A percentile compares a stretch with the other conserved stretches of the same genome.
These are phyloP conservation scores for Albizia julibrissin DNA, from an alignment of 306 rosid genomes.

Conservation along the genomic window DNA sequence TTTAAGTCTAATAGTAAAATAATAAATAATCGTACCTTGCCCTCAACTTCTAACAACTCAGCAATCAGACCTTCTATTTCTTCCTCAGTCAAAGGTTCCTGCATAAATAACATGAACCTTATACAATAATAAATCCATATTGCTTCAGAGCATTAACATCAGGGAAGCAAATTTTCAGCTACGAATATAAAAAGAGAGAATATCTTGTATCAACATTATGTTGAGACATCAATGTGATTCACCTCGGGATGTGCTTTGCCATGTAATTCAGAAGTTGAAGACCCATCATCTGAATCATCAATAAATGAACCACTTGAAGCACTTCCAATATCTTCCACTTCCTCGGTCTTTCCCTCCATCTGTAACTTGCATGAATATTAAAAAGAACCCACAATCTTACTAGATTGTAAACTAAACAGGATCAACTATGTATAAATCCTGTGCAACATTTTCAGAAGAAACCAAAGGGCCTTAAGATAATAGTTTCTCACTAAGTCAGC, in stretches of 20 bases:
- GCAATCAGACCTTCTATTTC: conserved; percentile 78
- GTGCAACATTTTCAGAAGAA: neutral
- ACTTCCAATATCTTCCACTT: conserved; percentile 60
- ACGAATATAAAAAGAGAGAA: neutral
- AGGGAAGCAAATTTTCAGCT: conserved; percentile 16
- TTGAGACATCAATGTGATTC: conserved; percentile 26
- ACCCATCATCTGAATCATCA: conserved; percentile 68
- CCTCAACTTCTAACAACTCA: conserved; percentile 91
- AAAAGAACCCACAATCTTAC: conserved; percentile 20
- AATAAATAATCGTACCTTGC: conserved; percentile 67
- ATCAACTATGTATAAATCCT: neutral
- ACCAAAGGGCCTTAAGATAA: conserved; percentile 1
- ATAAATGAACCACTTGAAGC: conserved; percentile 63
- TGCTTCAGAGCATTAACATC: neutral
- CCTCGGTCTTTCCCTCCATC: conserved; percentile 66
- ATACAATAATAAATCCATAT: neutral
- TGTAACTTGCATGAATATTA: conserved; percentile 28
- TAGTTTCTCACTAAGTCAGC: conserved; percentile 1
- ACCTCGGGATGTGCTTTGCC: conserved; percentile 59
- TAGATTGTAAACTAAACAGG: conserved; percentile 2
- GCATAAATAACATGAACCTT: conserved; percentile 41
- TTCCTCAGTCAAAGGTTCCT: conserved; percentile 83
- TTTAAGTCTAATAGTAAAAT: neutral
- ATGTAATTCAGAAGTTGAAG: conserved; percentile 62
- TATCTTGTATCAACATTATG: conserved; percentile 2